Evolutionary conservation across 306 rosid genomes (phyloP).

Genomic region (Glycine latifolia): DNA sequence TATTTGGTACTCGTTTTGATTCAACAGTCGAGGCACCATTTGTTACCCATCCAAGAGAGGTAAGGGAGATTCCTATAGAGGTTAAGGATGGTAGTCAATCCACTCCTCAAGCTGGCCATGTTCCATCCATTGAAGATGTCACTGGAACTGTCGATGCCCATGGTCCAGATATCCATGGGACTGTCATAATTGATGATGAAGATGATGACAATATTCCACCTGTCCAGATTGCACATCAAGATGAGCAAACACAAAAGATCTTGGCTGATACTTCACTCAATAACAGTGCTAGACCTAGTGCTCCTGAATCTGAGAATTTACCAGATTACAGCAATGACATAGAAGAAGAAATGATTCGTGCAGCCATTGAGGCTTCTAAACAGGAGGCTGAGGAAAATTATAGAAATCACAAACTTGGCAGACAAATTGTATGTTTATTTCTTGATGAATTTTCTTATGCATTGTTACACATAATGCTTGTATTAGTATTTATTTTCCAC

Average conservation of each 20-base stretch:
- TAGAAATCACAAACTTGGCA: conserved; percentile 51
- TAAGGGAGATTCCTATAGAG: conserved; percentile 87
- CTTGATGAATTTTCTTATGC: conserved; percentile 43
- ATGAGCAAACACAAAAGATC: conserved; percentile 40
- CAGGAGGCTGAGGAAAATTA: conserved; percentile 68
- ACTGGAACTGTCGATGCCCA: conserved; percentile 61
- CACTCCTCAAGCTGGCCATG: conserved; percentile 60
- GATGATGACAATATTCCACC: conserved; percentile 58
- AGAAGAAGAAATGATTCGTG: conserved; percentile 96
- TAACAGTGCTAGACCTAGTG: conserved; percentile 56
- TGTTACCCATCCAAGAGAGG: conserved; percentile 83
- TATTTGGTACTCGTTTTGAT: conserved; percentile 52
- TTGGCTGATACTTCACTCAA: conserved; percentile 54
- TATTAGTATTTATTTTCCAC: conserved; percentile 45
- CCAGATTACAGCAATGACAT: conserved; percentile 73
- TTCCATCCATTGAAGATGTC: conserved; percentile 73
- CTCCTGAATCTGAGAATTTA: conserved; percentile 61
- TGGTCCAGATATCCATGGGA: conserved; percentile 62
- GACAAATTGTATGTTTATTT: conserved; percentile 61
- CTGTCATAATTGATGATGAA: conserved; percentile 63
- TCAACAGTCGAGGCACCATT: conserved; percentile 55
- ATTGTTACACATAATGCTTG: conserved; percentile 24
- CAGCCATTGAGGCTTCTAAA: conserved; percentile 95
- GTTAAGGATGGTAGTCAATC: conserved; percentile 70
- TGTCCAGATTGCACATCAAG: conserved; percentile 50